A percentile compares a stretch with the other conserved stretches of the same genome.
Evolutionary conservation across 1,284 basidiomycete genomes (phyloP).

Genomic region (Rhodotorula sp.): DNA sequence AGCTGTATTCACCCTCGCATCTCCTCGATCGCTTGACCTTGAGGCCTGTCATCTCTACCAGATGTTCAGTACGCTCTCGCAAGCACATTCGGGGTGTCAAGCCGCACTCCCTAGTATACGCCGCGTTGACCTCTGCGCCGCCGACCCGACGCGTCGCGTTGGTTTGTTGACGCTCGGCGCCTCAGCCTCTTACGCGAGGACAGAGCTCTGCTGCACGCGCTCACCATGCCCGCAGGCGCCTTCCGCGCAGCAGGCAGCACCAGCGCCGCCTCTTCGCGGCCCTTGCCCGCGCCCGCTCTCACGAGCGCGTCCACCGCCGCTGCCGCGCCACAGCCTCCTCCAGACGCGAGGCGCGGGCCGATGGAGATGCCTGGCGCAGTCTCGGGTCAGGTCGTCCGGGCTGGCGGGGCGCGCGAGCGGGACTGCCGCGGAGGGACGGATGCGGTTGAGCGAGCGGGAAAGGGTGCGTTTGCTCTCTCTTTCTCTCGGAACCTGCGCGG

Average conservation of each 20-base stretch:
- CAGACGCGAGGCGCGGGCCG: not conserved
- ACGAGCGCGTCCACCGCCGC: not conserved
- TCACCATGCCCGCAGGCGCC: not conserved
- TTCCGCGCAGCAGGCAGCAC: slow-evolving; percentile 10
- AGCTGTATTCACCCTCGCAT: not conserved
- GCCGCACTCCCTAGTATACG: no score
- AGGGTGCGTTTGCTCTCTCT: not conserved
- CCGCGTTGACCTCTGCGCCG: no score
- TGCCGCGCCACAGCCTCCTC: not conserved
- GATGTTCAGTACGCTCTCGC: no score
- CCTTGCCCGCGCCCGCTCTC: not conserved
- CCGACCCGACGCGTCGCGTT: no score
- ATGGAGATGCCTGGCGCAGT: slow-evolving; percentile 13
- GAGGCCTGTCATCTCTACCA: no score
- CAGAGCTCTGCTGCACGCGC: not conserved
- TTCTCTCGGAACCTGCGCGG: not conserved
- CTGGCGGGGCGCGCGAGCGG: not conserved
- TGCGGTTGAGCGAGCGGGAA: not conserved
- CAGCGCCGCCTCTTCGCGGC: not conserved
- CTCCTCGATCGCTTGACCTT: not conserved
- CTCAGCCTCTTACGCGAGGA: not conserved
- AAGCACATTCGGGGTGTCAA: no score
- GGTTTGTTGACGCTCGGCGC: not conserved
- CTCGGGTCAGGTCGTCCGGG: not conserved
- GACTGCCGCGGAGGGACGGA: no score